phyloP scores from a whole-genome alignment of 2,329 filamentous ascomycete species.

The Colletotrichum sp. region DNA sequence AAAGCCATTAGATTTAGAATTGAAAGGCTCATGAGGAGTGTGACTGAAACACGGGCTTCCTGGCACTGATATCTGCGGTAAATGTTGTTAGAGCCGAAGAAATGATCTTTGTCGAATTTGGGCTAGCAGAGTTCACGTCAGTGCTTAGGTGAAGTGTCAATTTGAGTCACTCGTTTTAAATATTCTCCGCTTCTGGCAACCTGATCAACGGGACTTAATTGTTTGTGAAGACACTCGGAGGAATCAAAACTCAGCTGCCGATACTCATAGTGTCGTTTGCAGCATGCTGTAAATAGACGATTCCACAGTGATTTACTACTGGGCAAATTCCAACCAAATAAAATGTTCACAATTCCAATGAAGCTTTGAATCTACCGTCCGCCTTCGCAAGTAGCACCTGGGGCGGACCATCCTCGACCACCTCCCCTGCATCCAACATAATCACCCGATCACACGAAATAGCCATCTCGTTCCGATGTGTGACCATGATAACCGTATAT shows the following conservation, averaged over 20 bases:
- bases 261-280: neutral
- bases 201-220: neutral
- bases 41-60: no score
- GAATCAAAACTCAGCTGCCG: neutral
- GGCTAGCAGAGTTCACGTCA: neutral
- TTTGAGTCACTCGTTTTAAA: neutral
- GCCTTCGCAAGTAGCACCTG: neutral
- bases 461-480: neutral
- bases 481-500: neutral
- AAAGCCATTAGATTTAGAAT: neutral
- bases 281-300: neutral
- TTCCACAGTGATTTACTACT: neutral
- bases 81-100: no score
- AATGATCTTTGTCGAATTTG: neutral
- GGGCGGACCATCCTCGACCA: neutral
- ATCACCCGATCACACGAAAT: neutral
- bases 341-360: neutral
- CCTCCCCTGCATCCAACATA: neutral
- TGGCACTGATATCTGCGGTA: no score
- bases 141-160: neutral
- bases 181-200: fast-evolving
- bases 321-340: fast-evolving
- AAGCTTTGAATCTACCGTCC: neutral
- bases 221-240: no score
- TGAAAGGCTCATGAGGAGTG: no score